A percentile compares a stretch with the other conserved stretches of the same genome.
phyloP scores from a whole-genome alignment of 371 early-diverging fungal genomes.

The Batkoa obscura region DNA sequence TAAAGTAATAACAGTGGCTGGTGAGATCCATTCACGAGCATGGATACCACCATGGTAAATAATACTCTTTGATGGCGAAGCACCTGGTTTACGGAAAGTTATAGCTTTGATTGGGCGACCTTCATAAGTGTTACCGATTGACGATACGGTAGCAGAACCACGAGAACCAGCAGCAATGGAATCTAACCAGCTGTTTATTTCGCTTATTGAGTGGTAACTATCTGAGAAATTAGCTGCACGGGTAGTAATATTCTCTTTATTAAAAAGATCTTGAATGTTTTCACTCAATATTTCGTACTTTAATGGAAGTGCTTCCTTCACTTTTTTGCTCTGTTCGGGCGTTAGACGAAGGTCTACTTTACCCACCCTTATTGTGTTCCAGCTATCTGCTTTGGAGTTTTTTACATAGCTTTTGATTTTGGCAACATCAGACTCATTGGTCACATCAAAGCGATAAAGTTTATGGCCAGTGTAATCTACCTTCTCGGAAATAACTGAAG shows the following conservation, averaged over 20 bases:
- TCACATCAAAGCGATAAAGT: background rate
- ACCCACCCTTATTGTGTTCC: background rate
- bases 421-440: background rate
- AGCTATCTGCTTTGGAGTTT: background rate
- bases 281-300: background rate
- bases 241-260: background rate
- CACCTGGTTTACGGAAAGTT: background rate
- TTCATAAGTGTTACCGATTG: background rate
- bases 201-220: conserved; percentile 10
- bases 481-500: no score
- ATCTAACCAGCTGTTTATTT: background rate
- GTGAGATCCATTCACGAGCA: conserved; percentile 7
- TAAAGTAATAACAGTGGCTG: background rate
- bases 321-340: conserved; percentile 10
- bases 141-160: background rate
- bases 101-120: background rate
- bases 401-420: background rate
- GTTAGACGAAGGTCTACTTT: conserved; percentile 6
- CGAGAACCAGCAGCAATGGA: background rate
- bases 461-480: background rate
- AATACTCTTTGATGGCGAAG: background rate
- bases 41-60: background rate
- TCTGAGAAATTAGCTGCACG: background rate
- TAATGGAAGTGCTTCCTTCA: background rate
- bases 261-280: background rate